Percentiles rank a stretch among this genome's conserved stretches.
phyloP scores from a whole-genome alignment of 768 basidiomycete species.

The Mycena venus region DNA sequence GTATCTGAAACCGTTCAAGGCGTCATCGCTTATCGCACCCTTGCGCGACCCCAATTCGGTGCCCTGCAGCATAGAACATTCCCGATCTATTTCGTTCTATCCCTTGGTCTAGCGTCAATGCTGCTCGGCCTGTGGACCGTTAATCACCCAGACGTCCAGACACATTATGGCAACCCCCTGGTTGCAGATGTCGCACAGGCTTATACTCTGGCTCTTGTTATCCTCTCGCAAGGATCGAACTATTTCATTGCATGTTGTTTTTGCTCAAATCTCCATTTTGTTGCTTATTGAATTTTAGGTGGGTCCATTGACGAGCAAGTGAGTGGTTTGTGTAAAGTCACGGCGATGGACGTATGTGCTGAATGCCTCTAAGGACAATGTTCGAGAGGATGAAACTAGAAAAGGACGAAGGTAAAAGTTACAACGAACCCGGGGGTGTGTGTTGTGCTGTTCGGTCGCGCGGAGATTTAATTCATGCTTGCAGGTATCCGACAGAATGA shows the following conservation, averaged over 20 bases:
- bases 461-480: neutral
- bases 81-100: constrained; percentile 79
- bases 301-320: constrained; percentile 81
- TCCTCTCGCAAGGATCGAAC: constrained; percentile 69
- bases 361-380: constrained; percentile 70
- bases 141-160: constrained; percentile 68
- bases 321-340: constrained; percentile 34
- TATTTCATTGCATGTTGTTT: constrained; percentile 58
- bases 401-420: constrained; percentile 78
- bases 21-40: constrained; percentile 69
- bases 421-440: constrained; percentile 74
- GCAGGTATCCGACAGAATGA: constrained; percentile 79
- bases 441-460: constrained; percentile 2
- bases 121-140: constrained; percentile 72
- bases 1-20: constrained; percentile 50
- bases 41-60: constrained; percentile 81
- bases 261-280: neutral
- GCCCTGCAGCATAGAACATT: constrained; percentile 81
- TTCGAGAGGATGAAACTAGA: constrained; percentile 79
- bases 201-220: constrained; percentile 64
- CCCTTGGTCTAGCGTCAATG: constrained; percentile 64
- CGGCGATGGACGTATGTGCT: neutral
- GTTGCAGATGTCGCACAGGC: constrained; percentile 76
- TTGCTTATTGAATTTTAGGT: constrained; percentile 40
- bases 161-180: constrained; percentile 59